Evolutionary conservation across 345 rosid genomes (phyloP).

Genomic region (Bruguiera parviflora): DNA sequence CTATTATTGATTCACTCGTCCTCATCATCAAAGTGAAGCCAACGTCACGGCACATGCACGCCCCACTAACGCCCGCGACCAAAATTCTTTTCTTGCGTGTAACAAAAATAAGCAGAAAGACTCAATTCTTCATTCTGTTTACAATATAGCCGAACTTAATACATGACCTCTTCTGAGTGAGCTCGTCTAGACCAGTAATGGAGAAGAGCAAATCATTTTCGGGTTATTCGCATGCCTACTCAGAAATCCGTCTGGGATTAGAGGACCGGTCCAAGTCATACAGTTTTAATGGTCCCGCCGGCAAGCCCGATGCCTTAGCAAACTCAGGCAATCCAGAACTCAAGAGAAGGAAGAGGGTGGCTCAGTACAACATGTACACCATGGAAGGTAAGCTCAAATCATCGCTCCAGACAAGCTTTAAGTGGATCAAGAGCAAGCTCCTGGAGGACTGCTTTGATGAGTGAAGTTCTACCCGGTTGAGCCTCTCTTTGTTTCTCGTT

Average conservation of each 20-base stretch:
- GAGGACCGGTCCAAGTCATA: conserved; percentile 47
- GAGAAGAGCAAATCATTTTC: conserved; percentile 59
- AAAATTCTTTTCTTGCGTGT: not conserved
- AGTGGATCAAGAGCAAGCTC: conserved; percentile 69
- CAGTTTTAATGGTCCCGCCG: conserved; percentile 49
- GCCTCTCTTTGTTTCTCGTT: not conserved
- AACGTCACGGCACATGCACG: conserved; percentile 13
- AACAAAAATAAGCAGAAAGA: not conserved
- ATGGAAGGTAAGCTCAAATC: conserved; percentile 59
- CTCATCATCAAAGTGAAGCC: not conserved
- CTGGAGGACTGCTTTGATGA: conserved; percentile 21
- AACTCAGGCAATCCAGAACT: conserved; percentile 43
- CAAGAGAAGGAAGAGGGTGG: conserved; percentile 59
- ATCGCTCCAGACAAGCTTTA: conserved; percentile 49
- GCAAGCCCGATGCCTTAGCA: conserved; percentile 7
- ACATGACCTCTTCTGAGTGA: not conserved
- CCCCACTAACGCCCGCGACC: conserved; percentile 4
- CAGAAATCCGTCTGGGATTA: conserved; percentile 27
- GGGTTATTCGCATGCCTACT: conserved; percentile 31
- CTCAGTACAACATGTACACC: conserved; percentile 50
- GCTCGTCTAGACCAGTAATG: conserved; percentile 21
- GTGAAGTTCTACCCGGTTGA: not conserved
- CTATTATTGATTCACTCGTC: not conserved
- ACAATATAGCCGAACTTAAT: not conserved
- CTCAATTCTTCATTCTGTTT: not conserved